These are phyloP conservation scores for Echinochloa phyllopogon DNA, from an alignment of 176 grass and related monocot genomes.

Conservation along the genomic window DNA sequence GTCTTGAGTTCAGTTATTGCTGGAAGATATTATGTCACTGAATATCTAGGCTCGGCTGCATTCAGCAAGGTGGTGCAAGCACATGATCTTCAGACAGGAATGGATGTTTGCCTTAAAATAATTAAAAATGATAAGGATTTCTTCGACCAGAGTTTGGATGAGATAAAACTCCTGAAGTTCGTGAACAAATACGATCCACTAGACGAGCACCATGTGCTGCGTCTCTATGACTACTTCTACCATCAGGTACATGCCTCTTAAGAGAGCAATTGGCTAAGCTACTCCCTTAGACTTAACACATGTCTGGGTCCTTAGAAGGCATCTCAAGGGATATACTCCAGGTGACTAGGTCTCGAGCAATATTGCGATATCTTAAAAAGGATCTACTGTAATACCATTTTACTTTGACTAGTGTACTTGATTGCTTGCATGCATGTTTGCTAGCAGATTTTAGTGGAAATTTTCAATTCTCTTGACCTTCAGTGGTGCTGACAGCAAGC, in stretches of 20 bases:
- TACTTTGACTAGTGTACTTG: conserved; percentile 19
- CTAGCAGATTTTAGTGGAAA: conserved; percentile 33
- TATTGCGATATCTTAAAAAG: conserved; percentile 1
- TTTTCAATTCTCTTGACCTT: conserved; percentile 9
- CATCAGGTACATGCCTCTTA: conserved; percentile 72
- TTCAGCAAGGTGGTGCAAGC: conserved; percentile 98
- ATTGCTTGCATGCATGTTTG: conserved; percentile 41
- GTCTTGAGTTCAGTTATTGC: conserved; percentile 85
- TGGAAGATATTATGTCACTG: conserved; percentile 90
- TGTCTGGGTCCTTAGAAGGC: conserved; percentile 26
- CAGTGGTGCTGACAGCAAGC: conserved; percentile 22
- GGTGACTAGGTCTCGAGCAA: neutral
- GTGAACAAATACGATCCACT: conserved; percentile 91
- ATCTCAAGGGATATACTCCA: conserved; percentile 38
- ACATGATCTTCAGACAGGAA: conserved; percentile 84
- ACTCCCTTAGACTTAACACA: conserved; percentile 9
- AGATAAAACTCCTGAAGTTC: conserved; percentile 97
- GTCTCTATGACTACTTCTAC: conserved; percentile 98
- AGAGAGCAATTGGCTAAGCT: conserved; percentile 20
- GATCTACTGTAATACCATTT: neutral
- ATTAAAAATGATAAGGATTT: conserved; percentile 99
- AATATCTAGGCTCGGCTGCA: conserved; percentile 95
- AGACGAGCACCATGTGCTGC: conserved; percentile 82
- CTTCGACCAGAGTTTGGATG: conserved; percentile 96
- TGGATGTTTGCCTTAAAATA: conserved; percentile 94